phyloP scores from a whole-genome alignment of 805 yeast genomes.

The Zygosaccharomyces bailii region DNA sequence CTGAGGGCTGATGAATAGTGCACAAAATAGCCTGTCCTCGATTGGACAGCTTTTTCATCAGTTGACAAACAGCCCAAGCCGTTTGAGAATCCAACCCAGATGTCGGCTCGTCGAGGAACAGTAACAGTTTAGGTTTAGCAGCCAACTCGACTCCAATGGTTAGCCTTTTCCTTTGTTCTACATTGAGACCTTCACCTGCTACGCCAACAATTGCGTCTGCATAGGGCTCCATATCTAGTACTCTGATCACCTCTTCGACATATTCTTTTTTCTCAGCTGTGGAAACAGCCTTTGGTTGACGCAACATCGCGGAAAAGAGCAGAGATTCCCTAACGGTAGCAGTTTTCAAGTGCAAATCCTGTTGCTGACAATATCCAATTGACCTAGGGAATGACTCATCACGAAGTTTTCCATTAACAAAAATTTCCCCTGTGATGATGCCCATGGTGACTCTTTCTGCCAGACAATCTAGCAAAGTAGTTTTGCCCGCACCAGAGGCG shows the following conservation, averaged over 20 bases:
- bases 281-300: slow-evolving; percentile 57
- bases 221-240: slow-evolving; percentile 60
- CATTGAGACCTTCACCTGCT: slow-evolving; percentile 66
- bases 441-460: slow-evolving; percentile 71
- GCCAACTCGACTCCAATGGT: slow-evolving; percentile 67
- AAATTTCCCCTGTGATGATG: slow-evolving; percentile 62
- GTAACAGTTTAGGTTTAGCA: slow-evolving; percentile 57
- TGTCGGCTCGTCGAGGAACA: slow-evolving; percentile 66
- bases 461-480: slow-evolving; percentile 66
- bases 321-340: slow-evolving; percentile 72
- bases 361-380: slow-evolving; percentile 76
- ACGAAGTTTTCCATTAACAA: slow-evolving; percentile 60
- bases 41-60: slow-evolving; percentile 56
- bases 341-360: slow-evolving; percentile 63
- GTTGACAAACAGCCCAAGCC: slow-evolving; percentile 61
- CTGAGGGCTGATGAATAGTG: slow-evolving; percentile 86
- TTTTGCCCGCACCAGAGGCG: slow-evolving; percentile 79
- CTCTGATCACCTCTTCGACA: slow-evolving; percentile 60
- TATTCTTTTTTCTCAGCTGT: slow-evolving; percentile 57
- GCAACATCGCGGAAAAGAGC: slow-evolving; percentile 59
- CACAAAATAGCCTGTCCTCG: slow-evolving; percentile 64
- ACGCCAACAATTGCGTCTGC: slow-evolving; percentile 74
- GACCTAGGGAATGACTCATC: slow-evolving; percentile 58
- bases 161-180: slow-evolving; percentile 59
- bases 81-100: slow-evolving; percentile 69